Conservation (phyloP, 257 asterid species). For the Fraxinus pennsylvanica region DNA sequence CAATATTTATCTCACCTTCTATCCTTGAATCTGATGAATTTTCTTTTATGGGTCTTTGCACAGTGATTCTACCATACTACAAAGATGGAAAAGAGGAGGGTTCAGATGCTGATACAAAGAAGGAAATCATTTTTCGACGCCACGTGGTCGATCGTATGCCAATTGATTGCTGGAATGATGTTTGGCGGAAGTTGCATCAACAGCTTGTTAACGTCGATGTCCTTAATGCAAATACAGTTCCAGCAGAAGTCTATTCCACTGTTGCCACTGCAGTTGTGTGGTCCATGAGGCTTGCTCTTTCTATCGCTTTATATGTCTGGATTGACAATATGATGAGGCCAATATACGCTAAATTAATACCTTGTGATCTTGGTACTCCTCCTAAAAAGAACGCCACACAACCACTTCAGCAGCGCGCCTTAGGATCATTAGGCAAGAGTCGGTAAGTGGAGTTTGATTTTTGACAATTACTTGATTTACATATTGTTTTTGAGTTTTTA, state of each 20-base stretch:
- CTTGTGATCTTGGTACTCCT: constrained; percentile 90
- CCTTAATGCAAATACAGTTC: constrained; percentile 65
- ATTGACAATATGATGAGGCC: constrained; percentile 86
- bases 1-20: background rate
- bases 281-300: constrained; percentile 96
- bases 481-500: constrained; percentile 6
- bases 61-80: constrained; percentile 87
- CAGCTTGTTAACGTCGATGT: constrained; percentile 94
- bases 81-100: constrained; percentile 57
- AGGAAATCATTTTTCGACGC: constrained; percentile 73
- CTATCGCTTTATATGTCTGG: constrained; percentile 76
- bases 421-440: constrained; percentile 96
- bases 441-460: constrained; percentile 54
- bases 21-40: constrained; percentile 11
- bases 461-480: constrained; percentile 9
- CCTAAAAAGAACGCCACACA: constrained; percentile 50
- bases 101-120: constrained; percentile 42
- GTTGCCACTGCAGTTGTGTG: constrained; percentile 92
- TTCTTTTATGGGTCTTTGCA: constrained; percentile 27
- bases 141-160: constrained; percentile 94
- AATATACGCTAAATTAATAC: constrained; percentile 79
- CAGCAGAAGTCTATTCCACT: constrained; percentile 75
- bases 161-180: constrained; percentile 95
- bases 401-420: constrained; percentile 64
- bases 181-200: constrained; percentile 93